Evolutionary conservation across 23 red algal species (phyloP), one percentile per base, ranked within the genome.

Genomic region (Gracilaria domingensis): DNA sequence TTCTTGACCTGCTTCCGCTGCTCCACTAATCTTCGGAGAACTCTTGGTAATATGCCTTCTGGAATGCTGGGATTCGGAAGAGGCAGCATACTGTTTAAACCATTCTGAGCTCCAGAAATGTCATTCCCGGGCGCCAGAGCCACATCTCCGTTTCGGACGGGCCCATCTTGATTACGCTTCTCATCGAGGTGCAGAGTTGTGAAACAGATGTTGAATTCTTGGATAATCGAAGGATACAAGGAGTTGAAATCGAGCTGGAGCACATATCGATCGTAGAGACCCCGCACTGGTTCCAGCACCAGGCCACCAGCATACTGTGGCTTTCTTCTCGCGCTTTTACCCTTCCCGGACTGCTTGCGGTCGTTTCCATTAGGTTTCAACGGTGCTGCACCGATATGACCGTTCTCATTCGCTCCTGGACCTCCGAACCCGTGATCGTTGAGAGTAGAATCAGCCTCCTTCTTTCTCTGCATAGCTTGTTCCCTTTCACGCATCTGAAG

Each of bases 191-290:
- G 40, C 18, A 96, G 56, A 50, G 97, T 99, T 33, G 97, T 99
- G 66, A 99, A 99, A 60, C 94, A 95, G 42, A 99, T 95, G 49
- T 99, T 99, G 81, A 95, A 99, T 82, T 99, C 97, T 42, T 96
- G 97, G 73, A 99, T 99, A 54, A 99, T 99, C 37, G 97, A 99
- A 8, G 97, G 97, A 71, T 99, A 99, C 47, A 99, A 48, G 7
- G 94, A 96, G 91, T 95, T 99, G 79, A 99, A 99, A 86, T 99
- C 97, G 6, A 99, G 88, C 59, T 99, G 97, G 35, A 99, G 91
- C 2, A 95, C 81, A 79, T 91, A 95, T 17, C 79, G 83, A 36
- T 94, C 93, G 84, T 99, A 99, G 0, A 99, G 88, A 16, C 97
- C 97, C 79, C 77, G 82, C 82, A 95, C 88, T 3, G 97, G 97